Conservation (phyloP, 2,329 filamentous ascomycete species). For the Colletotrichum melonis region DNA sequence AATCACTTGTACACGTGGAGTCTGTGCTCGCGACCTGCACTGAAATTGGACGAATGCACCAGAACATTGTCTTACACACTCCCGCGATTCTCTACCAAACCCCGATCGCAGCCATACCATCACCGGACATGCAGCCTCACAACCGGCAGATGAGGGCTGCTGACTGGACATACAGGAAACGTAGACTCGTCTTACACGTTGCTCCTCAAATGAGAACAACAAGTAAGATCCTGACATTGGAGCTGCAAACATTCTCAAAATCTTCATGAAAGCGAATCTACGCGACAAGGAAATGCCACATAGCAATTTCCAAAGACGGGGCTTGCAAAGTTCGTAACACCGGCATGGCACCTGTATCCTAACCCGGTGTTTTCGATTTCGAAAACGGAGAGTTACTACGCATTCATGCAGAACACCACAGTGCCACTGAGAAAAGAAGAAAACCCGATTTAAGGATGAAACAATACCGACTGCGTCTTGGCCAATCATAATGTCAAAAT, state of each 20-base stretch:
- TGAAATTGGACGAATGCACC: background rate
- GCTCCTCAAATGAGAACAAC: background rate
- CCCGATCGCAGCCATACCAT: no score
- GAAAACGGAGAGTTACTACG: no score
- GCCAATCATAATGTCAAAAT: no score
- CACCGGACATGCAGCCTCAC: no score
- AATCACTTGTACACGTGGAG: no score
- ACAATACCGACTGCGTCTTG: no score
- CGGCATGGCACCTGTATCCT: background rate
- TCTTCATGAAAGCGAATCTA: background rate
- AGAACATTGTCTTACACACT: no score
- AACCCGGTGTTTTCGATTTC: background rate
- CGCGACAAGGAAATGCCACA: background rate
- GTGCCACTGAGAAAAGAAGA: no score
- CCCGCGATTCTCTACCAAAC: background rate
- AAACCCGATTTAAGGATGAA: no score
- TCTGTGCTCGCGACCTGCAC: background rate
- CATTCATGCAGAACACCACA: no score
- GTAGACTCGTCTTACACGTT: background rate
- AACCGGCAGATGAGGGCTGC: no score
- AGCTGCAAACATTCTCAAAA: background rate
- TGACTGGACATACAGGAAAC: background rate
- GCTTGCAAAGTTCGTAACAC: background rate
- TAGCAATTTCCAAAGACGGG: background rate
- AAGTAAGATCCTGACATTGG: background rate